phyloP scores from a whole-genome alignment of 495 filamentous ascomycete species.

The Tuber magnatum region DNA sequence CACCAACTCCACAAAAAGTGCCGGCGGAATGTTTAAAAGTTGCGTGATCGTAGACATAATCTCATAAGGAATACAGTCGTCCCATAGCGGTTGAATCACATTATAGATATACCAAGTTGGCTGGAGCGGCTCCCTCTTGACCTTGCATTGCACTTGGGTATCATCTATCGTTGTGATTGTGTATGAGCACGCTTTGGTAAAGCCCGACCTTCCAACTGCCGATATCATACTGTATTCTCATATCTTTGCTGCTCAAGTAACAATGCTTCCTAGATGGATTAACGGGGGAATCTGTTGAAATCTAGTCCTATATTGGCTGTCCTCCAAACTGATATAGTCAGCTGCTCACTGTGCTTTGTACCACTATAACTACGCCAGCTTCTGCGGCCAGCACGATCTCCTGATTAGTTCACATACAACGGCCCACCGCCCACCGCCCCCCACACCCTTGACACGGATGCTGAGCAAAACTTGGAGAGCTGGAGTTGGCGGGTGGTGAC shows the following conservation, averaged over 20 bases:
- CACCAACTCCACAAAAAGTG: neutral
- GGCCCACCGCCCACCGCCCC: neutral
- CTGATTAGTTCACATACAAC: neutral
- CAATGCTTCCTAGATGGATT: neutral
- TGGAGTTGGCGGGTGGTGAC: neutral
- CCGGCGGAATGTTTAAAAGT: neutral
- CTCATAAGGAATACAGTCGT: neutral
- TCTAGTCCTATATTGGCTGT: neutral
- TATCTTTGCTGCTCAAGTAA: neutral
- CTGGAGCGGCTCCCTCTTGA: neutral
- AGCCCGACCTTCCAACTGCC: neutral
- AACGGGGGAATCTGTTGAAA: no score
- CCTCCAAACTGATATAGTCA: neutral
- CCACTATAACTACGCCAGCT: neutral
- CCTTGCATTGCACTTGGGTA: neutral
- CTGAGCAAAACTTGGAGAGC: neutral
- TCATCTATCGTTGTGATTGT: neutral
- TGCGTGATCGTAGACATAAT: neutral
- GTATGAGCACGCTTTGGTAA: neutral
- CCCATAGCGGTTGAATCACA: neutral
- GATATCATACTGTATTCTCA: neutral
- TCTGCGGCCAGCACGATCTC: neutral
- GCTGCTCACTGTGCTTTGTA: neutral
- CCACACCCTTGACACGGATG: neutral
- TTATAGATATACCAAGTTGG: neutral